phyloP scores from a whole-genome alignment of 768 basidiomycete species.

The Boletus vinaceobasis region DNA sequence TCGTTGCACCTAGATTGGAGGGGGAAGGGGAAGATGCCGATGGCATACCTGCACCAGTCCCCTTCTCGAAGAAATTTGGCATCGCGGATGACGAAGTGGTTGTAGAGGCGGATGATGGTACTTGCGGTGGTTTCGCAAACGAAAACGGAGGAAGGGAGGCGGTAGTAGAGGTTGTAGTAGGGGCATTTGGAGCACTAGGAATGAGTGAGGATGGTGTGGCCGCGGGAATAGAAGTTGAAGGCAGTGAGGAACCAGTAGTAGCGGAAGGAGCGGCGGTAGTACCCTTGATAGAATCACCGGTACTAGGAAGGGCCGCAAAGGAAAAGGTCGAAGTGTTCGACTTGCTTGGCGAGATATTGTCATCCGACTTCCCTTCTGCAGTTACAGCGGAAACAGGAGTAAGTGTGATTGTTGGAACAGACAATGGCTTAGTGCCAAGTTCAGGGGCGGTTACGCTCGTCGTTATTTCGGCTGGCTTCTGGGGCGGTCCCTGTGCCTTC shows the following conservation, averaged over 20 bases:
- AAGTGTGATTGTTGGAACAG: slow-evolving; percentile 28
- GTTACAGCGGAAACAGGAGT: slow-evolving; percentile 20
- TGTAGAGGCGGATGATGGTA: slow-evolving; percentile 1
- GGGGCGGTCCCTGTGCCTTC: slow-evolving; percentile 36
- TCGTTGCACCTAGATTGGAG: slow-evolving; percentile 3
- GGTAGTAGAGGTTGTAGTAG: slow-evolving; percentile 13
- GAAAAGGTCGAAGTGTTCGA: slow-evolving; percentile 12
- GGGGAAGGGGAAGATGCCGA: slow-evolving; percentile 4
- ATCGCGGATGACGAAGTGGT: slow-evolving; percentile 8
- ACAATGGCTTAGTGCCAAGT: slow-evolving; percentile 15
- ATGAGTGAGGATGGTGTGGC: slow-evolving; percentile 15
- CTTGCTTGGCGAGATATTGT: slow-evolving; percentile 13
- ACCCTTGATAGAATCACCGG: slow-evolving; percentile 9
- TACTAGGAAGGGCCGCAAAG: slow-evolving; percentile 4
- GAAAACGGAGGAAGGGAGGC: slow-evolving; percentile 12
- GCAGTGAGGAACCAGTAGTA: slow-evolving; percentile 21
- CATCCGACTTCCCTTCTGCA: slow-evolving; percentile 5
- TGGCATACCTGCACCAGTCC: slow-evolving; percentile 7
- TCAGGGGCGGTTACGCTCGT: slow-evolving; percentile 25
- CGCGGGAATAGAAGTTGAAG: slow-evolving; percentile 25
- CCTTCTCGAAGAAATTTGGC: slow-evolving; percentile 34
- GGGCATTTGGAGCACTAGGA: slow-evolving; percentile 2
- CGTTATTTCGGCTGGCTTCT: slow-evolving; percentile 33
- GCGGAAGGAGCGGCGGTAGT: neutral
- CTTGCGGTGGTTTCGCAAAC: slow-evolving; percentile 16